Evolutionary conservation across 2,329 filamentous ascomycete species (phyloP).

Genomic region (Hypoxylon sp.): DNA sequence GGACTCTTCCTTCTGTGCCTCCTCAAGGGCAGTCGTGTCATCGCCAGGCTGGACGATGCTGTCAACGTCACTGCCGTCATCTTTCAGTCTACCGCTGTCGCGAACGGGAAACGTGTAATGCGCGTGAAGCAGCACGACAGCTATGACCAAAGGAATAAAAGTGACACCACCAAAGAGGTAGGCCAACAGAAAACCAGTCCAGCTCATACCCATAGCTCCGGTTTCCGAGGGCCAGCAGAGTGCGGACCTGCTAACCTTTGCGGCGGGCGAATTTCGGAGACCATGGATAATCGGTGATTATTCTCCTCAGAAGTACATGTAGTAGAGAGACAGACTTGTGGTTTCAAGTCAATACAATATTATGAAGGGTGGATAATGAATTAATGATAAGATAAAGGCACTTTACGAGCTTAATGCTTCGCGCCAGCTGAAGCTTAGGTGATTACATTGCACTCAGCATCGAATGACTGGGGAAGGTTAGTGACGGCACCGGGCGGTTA

Average conservation of each 20-base stretch:
- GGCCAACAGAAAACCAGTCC: conserved; percentile 73
- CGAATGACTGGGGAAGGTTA: conserved; percentile 11
- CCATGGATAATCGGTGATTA: conserved; percentile 43
- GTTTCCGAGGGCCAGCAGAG: conserved; percentile 41
- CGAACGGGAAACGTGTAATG: conserved; percentile 75
- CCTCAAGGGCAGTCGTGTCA: conserved; percentile 73
- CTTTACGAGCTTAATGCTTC: conserved; percentile 9
- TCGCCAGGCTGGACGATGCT: conserved; percentile 70
- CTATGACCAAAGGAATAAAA: conserved; percentile 80
- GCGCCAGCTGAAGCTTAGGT: not conserved
- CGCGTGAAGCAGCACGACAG: conserved; percentile 71
- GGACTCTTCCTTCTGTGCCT: conserved; percentile 71
- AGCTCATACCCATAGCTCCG: conserved; percentile 61
- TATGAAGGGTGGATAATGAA: conserved; percentile 20
- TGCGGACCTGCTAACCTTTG: conserved; percentile 43
- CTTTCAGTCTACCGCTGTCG: conserved; percentile 54
- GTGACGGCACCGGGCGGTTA: conserved; percentile 19
- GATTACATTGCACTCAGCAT: conserved; percentile 2
- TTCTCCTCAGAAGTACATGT: conserved; percentile 3
- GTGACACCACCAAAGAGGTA: conserved; percentile 91
- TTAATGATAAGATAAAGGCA: conserved; percentile 21
- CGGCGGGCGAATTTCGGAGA: conserved; percentile 38
- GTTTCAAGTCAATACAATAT: not conserved
- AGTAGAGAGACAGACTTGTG: conserved; percentile 4
- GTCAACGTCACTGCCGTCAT: conserved; percentile 52